Evolutionary conservation across 192 early-diverging fungal genomes (phyloP), one percentile per base, ranked within the genome.

Genomic region (Linnemannia elongata): DNA sequence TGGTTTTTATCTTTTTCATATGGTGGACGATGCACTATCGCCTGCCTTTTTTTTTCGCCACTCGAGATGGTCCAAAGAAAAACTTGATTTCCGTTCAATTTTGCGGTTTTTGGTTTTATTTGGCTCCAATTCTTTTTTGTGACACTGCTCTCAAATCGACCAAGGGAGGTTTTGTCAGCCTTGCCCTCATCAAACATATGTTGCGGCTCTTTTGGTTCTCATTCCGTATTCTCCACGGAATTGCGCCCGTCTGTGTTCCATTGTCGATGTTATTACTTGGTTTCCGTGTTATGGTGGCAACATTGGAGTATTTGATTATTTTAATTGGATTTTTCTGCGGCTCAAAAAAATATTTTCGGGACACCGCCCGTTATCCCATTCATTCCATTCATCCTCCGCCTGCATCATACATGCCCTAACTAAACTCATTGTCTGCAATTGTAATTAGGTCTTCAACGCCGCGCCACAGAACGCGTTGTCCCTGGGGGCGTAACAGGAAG

Each of bases 401-500:
- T 33, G 15, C 60, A 63, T 63, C 7, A 45, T 52, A 20, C 49
- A 52, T 52, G 0, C 13, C 12, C 60, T 66, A 66, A 66, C 60
- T 66, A 66, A 66, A 15, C 60, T 66, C 60, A 33, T 33, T 33
- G 60, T 13, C 30, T 66, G 60, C 60, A 66, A 66, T 27, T 66
- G 30, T 66, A 27, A 66, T 66, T 76, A 85, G 83, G 83, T 7
- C 78, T 85, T n/a, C 83, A 85, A 36, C 77, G 83, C 27, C 83
- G 83, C 52, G 83, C 83, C 41, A 85, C 83, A 52, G 78, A 80
- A 52, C 72, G 83, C 24, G 47, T 54, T n/a, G n/a, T 33, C 49
- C 41, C 45, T 6, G 69, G 69, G 49, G 78, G 78, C 70, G 38
- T 24, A 18, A 39, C 17, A 12, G 82, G 82, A 73, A 33, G 54